Evolutionary conservation across 2,329 filamentous ascomycete genomes (phyloP), one percentile per base, ranked within the genome.

Genomic region (Helicocarpus griseus): DNA sequence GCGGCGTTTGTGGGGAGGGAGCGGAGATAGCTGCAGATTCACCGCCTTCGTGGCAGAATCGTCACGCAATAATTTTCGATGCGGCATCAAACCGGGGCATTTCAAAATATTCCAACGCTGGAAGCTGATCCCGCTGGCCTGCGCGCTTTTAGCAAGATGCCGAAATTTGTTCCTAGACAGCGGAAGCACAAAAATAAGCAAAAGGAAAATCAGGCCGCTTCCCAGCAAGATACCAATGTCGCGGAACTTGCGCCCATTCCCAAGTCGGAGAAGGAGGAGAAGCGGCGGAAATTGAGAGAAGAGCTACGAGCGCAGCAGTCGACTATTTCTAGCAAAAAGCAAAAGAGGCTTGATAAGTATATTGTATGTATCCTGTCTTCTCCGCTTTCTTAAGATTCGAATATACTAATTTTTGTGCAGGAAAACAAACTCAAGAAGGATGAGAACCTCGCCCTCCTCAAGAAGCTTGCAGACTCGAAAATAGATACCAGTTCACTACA

Each of bases 341-440:
- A 80, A 59, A 85, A 85, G 70, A 73, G 82, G 50, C 62, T 86
- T 56, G 81, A 85, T 58, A 85, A 85, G 63, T 86, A 85, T 58
- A 82, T 86, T 66, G 77, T 79, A 65, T 31, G 73, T 65, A 63
- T 22, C 11, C 31, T 35, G 22, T 48, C 14, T 6, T 29, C 26
- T 46, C 21, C 8, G 17, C 43, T 14, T 36, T 50, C 28, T 13
- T 24, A 14, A 29, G 24, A 26, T 24, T 13, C 7, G 40, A 13
- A 19, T 22, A 41, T 50, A 36, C 35, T 54, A 45, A 56, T 54
- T 43, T 43, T 22, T 19, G 17, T 39, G 28, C 60, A 79, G 77
- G 90, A 97, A 62, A 93, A 80, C 53, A 98, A 98, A 76, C 75
- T 98, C 43, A 87, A 84, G 68, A 96, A 95, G 68, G 93, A 98